A percentile compares a stretch with the other conserved stretches of the same genome.
These are phyloP conservation scores for Spathaspora sp. DNA, from an alignment of 1,139 yeast species.

Conservation along the genomic window DNA sequence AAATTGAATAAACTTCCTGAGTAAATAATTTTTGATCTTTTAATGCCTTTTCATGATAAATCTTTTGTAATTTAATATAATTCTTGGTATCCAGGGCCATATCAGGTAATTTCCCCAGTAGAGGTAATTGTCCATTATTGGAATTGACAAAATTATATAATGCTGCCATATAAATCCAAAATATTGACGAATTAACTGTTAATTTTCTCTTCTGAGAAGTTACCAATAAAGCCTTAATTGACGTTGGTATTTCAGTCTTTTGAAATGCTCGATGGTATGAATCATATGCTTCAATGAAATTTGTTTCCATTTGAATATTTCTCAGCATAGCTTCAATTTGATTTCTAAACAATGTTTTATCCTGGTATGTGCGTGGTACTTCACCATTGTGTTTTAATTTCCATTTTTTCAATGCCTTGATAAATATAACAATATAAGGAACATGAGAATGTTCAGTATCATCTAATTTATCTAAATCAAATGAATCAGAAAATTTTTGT, in stretches of 20 bases:
- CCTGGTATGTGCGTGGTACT: slow-evolving; percentile 46
- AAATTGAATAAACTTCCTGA: slow-evolving; percentile 26
- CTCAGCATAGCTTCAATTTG: slow-evolving; percentile 36
- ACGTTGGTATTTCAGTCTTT: slow-evolving; percentile 38
- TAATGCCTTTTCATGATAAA: slow-evolving; percentile 59
- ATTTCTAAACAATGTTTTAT: slow-evolving; percentile 44
- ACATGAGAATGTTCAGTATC: slow-evolving; percentile 63
- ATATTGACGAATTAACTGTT: slow-evolving; percentile 28
- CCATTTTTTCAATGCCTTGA: slow-evolving; percentile 56
- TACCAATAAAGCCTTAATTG: slow-evolving; percentile 33
- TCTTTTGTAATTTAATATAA: slow-evolving; percentile 56
- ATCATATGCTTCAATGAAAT: slow-evolving; percentile 69
- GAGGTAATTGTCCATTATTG: slow-evolving; percentile 53
- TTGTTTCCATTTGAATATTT: slow-evolving; percentile 47
- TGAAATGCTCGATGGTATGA: slow-evolving; percentile 54
- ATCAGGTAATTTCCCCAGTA: slow-evolving; percentile 79
- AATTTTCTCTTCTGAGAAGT: slow-evolving; percentile 18
- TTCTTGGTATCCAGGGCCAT: slow-evolving; percentile 78
- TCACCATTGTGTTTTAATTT: slow-evolving; percentile 25
- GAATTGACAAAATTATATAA: slow-evolving; percentile 48
- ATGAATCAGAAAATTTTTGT: slow-evolving; percentile 47
- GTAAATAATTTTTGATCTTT: slow-evolving; percentile 48
- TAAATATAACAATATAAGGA: slow-evolving; percentile 69
- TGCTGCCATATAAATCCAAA: slow-evolving; percentile 66
- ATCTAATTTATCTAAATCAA: slow-evolving; percentile 47